These are phyloP conservation scores for Piloderma croceum DNA, from an alignment of 768 basidiomycete genomes.

Conservation along the genomic window DNA sequence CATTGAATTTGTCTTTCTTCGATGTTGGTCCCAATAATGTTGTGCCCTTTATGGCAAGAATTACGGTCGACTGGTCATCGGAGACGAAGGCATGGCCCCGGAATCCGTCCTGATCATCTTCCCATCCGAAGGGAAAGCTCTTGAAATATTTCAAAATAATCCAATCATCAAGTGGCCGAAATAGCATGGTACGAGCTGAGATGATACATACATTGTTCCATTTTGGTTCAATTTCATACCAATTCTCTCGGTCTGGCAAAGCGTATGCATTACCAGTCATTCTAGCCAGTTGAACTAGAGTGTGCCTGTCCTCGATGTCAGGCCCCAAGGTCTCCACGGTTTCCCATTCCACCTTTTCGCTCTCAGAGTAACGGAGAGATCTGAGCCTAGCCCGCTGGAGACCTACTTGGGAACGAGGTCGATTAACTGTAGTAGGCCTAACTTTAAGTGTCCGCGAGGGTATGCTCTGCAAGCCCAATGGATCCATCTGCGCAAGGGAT, in stretches of 20 bases:
- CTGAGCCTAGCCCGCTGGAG: slow-evolving; percentile 48
- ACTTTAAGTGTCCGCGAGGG: slow-evolving; percentile 34
- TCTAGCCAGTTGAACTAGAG: slow-evolving; percentile 74
- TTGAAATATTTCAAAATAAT: slow-evolving; percentile 22
- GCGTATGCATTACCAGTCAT: slow-evolving; percentile 92
- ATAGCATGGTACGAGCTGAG: slow-evolving; percentile 15
- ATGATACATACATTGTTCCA: slow-evolving; percentile 56
- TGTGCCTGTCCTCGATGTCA: slow-evolving; percentile 73
- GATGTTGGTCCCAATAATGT: slow-evolving; percentile 81
- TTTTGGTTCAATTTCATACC: slow-evolving; percentile 72
- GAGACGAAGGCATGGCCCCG: slow-evolving; percentile 86
- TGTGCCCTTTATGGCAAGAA: slow-evolving; percentile 89
- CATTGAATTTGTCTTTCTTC: slow-evolving; percentile 89
- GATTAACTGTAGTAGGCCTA: slow-evolving; percentile 51
- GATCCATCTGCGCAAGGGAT: too few species aligned
- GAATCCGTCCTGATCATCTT: slow-evolving; percentile 64
- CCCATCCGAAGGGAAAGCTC: slow-evolving; percentile 82
- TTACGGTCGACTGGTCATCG: slow-evolving; percentile 71
- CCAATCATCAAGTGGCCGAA: slow-evolving; percentile 1
- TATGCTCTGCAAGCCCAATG: slow-evolving; percentile 15
- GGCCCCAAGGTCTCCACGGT: slow-evolving; percentile 62
- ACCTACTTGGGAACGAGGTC: slow-evolving; percentile 47
- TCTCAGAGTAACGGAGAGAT: slow-evolving; percentile 45
- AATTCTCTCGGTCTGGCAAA: slow-evolving; percentile 59
- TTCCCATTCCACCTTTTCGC: slow-evolving; percentile 63